Conservation (phyloP, 1,284 basidiomycete genomes). For the Ustilago crameri region DNA sequence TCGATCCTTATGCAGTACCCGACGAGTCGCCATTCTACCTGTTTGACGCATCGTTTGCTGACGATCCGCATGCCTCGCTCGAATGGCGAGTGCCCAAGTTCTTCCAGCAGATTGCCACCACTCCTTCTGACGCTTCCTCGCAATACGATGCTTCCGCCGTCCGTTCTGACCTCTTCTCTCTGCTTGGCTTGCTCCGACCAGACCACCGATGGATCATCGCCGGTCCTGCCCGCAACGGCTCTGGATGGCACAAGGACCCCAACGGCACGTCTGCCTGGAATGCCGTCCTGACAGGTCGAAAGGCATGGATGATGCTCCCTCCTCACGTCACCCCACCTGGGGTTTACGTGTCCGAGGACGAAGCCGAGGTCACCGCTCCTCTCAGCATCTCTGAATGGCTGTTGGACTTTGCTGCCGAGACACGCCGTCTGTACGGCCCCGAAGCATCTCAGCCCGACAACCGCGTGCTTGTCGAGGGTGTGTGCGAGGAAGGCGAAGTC, state of each 20-base stretch:
- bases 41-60: conserved; percentile 60
- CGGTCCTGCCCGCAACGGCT: conserved; percentile 57
- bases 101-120: conserved; percentile 46
- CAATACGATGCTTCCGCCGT: conserved; percentile 37
- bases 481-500: conserved; percentile 69
- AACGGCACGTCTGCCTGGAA: conserved; percentile 70
- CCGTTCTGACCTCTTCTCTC: conserved; percentile 59
- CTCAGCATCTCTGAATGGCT: conserved; percentile 70
- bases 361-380: conserved; percentile 68
- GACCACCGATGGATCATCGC: conserved; percentile 65
- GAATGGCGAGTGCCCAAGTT: conserved; percentile 59
- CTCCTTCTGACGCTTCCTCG: conserved; percentile 16
- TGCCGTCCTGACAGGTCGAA: conserved; percentile 68
- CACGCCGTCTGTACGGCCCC: conserved; percentile 66
- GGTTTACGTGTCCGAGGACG: conserved; percentile 68
- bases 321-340: conserved; percentile 69
- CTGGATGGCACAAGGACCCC: conserved; percentile 68
- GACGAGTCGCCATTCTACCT: conserved; percentile 66
- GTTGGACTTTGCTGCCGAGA: conserved; percentile 67
- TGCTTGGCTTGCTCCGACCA: conserved; percentile 53
- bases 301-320: conserved; percentile 70
- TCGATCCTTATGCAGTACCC: conserved; percentile 53
- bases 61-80: conserved; percentile 41
- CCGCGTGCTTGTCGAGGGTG: conserved; percentile 67
- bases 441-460: conserved; percentile 26